These are phyloP conservation scores for Pyronema domesticum DNA, from an alignment of 495 filamentous ascomycete species.

Conservation along the genomic window DNA sequence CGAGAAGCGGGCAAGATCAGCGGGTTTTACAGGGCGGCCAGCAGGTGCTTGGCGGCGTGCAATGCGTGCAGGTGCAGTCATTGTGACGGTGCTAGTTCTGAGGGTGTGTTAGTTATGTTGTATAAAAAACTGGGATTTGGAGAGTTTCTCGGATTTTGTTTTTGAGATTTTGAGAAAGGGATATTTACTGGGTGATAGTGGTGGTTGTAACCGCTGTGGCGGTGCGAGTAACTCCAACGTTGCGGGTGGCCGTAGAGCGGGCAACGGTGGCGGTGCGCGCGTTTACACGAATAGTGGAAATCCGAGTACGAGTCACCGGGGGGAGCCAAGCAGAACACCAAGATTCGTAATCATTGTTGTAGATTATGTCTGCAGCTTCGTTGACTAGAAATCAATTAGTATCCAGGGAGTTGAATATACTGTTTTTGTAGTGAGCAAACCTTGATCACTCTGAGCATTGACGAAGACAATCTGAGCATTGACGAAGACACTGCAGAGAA, in stretches of 20 bases:
- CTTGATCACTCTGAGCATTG: too few relatives aligned
- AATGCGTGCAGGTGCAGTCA: not conserved
- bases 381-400: too few relatives aligned
- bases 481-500: too few relatives aligned
- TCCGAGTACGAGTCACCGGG: too few relatives aligned
- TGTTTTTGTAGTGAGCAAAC: too few relatives aligned
- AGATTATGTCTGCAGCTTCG: too few relatives aligned
- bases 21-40: not conserved
- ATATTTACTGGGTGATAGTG: not conserved
- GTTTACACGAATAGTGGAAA: too few relatives aligned
- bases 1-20: not conserved
- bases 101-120: not conserved
- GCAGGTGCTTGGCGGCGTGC: not conserved
- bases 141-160: not conserved
- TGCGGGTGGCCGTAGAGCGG: not conserved
- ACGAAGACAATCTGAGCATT: too few relatives aligned
- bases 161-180: not conserved
- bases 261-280: not conserved
- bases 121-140: not conserved
- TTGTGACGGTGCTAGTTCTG: not conserved
- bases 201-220: not conserved
- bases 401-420: too few relatives aligned
- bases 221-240: not conserved
- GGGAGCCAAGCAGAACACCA: too few relatives aligned
- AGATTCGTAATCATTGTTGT: too few relatives aligned